Conservation (phyloP, 2,329 filamentous ascomycete species). For the Fusarium torreyae region DNA sequence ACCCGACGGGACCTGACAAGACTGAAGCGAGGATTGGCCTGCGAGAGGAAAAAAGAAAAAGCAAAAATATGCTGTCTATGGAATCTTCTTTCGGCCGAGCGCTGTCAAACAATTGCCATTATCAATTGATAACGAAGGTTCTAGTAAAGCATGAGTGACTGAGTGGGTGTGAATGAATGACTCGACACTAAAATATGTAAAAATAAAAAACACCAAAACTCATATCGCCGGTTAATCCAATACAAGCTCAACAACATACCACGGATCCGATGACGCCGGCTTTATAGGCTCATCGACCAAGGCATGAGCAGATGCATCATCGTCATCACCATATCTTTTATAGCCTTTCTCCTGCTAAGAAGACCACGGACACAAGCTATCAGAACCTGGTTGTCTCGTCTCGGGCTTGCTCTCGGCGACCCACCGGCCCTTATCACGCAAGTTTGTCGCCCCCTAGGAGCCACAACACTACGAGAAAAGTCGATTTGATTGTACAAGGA, state of each 20-base stretch:
- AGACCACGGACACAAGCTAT: background rate
- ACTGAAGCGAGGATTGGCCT: slow-evolving; percentile 22
- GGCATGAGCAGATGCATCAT: slow-evolving; percentile 34
- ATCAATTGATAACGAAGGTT: slow-evolving; percentile 1
- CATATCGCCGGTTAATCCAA: slow-evolving; percentile 31
- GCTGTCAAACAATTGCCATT: background rate
- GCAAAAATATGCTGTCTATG: slow-evolving; percentile 2
- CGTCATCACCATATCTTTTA: slow-evolving; percentile 24
- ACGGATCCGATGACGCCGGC: slow-evolving; percentile 23
- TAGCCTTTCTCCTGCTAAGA: slow-evolving; percentile 14
- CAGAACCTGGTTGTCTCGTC: slow-evolving; percentile 41
- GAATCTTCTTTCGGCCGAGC: slow-evolving; percentile 13
- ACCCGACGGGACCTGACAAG: slow-evolving; percentile 1
- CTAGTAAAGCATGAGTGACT: background rate
- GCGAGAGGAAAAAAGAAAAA: background rate
- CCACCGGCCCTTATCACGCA: slow-evolving; percentile 51
- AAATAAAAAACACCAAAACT: slow-evolving; percentile 36
- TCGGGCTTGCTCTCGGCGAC: slow-evolving; percentile 52
- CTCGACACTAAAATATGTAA: background rate
- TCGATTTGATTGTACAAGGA: slow-evolving; percentile 28
- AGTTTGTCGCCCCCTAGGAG: slow-evolving; percentile 35
- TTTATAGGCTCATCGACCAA: slow-evolving; percentile 11
- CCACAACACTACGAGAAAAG: slow-evolving; percentile 23
- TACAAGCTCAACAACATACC: slow-evolving; percentile 21
- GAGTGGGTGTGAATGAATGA: slow-evolving; percentile 14